Conservation (phyloP, 768 basidiomycete genomes). For the Mycena venus region DNA sequence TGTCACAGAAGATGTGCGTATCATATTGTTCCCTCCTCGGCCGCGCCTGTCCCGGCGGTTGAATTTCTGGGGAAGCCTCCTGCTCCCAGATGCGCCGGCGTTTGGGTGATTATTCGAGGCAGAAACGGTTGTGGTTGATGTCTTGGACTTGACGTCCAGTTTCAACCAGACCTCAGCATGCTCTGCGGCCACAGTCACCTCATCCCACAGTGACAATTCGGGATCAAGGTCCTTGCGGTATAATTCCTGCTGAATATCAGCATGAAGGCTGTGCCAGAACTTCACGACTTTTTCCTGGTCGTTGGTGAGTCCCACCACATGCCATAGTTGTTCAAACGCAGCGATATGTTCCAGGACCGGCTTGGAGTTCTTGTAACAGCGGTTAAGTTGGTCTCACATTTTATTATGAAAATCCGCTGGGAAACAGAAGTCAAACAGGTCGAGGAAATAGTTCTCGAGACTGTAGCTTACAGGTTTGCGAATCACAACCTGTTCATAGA, state of each 20-base stretch:
- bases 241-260: background rate
- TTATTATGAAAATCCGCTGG: background rate
- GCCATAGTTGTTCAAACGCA: background rate
- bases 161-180: background rate
- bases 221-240: background rate
- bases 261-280: background rate
- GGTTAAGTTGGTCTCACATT: background rate
- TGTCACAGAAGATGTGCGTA: too few species aligned
- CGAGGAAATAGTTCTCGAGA: background rate
- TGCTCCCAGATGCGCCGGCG: too few species aligned
- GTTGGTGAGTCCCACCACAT: background rate
- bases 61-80: too few species aligned
- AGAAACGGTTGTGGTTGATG: background rate
- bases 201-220: background rate
- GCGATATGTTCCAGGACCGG: constrained; percentile 13
- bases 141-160: background rate
- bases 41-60: too few species aligned
- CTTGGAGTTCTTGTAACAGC: background rate
- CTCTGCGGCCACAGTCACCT: background rate
- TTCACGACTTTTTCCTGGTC: constrained; percentile 6
- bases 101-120: too few species aligned
- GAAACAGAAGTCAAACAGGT: background rate
- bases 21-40: too few species aligned
- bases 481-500: background rate
- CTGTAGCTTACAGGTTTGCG: background rate